Conservation (phyloP, 1,284 basidiomycete species). For the Fistulinella cinereoalba region DNA sequence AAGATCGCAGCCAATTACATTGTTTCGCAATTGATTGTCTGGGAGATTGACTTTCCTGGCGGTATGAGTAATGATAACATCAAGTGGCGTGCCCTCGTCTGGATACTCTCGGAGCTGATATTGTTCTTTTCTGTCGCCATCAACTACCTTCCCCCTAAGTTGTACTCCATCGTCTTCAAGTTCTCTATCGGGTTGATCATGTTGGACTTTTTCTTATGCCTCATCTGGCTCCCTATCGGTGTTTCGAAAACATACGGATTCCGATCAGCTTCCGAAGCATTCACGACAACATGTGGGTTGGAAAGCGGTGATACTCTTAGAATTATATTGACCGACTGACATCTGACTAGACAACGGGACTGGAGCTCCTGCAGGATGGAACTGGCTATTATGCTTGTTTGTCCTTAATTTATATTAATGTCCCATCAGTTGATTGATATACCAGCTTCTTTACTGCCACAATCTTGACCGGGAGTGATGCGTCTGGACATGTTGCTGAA, state of each 20-base stretch:
- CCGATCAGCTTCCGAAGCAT: conserved; percentile 74
- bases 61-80: conserved; percentile 66
- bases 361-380: conserved; percentile 80
- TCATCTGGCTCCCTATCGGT: conserved; percentile 87
- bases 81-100: conserved; percentile 80
- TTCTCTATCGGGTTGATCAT: conserved; percentile 71
- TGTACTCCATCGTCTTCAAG: conserved; percentile 74
- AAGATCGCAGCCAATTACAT: conserved; percentile 84
- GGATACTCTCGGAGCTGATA: conserved; percentile 73
- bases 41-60: conserved; percentile 75
- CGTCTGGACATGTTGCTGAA: conserved; percentile 85
- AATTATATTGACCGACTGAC: conserved; percentile 3
- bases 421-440: conserved; percentile 2
- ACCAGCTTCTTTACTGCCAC: conserved; percentile 77
- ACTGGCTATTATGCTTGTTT: conserved; percentile 80
- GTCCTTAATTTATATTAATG: conserved; percentile 13
- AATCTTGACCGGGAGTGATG: conserved; percentile 83
- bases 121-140: conserved; percentile 68
- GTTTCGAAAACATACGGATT: conserved; percentile 83
- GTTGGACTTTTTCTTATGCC: conserved; percentile 79
- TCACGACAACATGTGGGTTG: conserved; percentile 72
- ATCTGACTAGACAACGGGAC: conserved; percentile 72
- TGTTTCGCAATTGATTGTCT: conserved; percentile 77
- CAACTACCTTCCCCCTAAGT: conserved; percentile 76
- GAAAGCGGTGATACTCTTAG: neutral